Percentiles rank a stretch among this genome's conserved stretches.
phyloP scores from a whole-genome alignment of 164 flowering plant species.

The Annona cherimola region DNA sequence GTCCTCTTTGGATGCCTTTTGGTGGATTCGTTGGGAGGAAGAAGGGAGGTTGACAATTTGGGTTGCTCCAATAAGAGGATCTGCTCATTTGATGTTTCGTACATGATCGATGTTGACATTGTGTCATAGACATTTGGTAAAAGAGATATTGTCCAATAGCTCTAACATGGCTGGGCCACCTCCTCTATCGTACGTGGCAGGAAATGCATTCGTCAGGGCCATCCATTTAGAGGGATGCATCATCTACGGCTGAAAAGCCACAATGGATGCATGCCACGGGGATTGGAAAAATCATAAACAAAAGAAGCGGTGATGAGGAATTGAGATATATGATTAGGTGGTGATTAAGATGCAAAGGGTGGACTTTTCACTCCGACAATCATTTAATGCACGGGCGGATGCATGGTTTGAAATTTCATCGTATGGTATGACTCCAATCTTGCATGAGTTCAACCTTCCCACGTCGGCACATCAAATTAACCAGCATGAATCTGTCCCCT shows the following conservation, averaged over 20 bases:
- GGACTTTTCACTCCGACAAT: background rate
- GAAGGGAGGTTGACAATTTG: conserved; percentile 31
- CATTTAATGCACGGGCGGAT: no score
- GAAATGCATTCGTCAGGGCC: background rate
- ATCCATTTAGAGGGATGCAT: background rate
- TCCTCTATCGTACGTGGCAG: background rate
- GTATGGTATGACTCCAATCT: background rate
- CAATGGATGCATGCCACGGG: background rate
- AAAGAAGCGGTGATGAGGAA: conserved; percentile 12
- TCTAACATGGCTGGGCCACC: background rate
- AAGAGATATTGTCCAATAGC: background rate
- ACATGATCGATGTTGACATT: conserved; percentile 23
- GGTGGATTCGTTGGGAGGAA: conserved; percentile 22
- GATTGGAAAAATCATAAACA: background rate
- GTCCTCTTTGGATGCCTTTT: conserved; percentile 16
- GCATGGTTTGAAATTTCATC: background rate
- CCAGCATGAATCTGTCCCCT: background rate
- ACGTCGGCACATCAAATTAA: background rate
- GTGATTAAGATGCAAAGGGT: background rate
- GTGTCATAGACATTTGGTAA: conserved; percentile 14
- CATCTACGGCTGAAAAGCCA: background rate
- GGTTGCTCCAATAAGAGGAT: conserved; percentile 8
- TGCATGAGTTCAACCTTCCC: background rate
- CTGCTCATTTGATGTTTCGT: conserved; percentile 12
- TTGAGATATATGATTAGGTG: conserved; percentile 5